Percentiles rank a stretch among this genome's conserved stretches.
phyloP scores from a whole-genome alignment of 768 basidiomycete species.

The Calvatia gigantea region DNA sequence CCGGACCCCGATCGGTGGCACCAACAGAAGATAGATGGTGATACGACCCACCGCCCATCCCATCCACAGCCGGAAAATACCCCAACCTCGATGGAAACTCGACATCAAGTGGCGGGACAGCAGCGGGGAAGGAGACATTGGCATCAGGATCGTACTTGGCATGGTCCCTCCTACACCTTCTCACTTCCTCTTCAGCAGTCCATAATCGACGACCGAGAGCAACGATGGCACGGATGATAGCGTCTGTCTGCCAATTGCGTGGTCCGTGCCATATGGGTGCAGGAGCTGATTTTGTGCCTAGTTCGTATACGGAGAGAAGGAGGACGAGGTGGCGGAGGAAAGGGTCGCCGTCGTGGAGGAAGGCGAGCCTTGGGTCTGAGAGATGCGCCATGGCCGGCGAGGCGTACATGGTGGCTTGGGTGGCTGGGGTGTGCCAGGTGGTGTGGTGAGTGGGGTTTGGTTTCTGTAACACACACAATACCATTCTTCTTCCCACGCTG shows the following conservation, averaged over 20 bases:
- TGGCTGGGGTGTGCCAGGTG: too few species aligned
- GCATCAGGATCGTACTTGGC: conserved; percentile 6
- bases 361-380: not conserved
- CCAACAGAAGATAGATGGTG: too few species aligned
- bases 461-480: too few species aligned
- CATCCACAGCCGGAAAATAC: conserved; percentile 1
- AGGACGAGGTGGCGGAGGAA: conserved; percentile 46
- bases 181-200: conserved; percentile 43
- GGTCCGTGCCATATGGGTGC: conserved; percentile 50
- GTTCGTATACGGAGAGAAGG: conserved; percentile 55
- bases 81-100: conserved; percentile 1
- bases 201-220: conserved; percentile 52
- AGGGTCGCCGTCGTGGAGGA: conserved; percentile 16
- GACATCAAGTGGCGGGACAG: conserved; percentile 6
- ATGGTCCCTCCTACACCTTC: not conserved
- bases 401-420: not conserved
- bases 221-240: conserved; percentile 48
- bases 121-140: not conserved
- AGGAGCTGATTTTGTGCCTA: conserved; percentile 35
- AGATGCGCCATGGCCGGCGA: not conserved
- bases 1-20: too few species aligned
- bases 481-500: too few species aligned
- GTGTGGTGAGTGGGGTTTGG: too few species aligned
- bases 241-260: conserved; percentile 52
- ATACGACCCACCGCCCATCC: not conserved